These are phyloP conservation scores for Melanopsichium pennsylvanicum DNA, from an alignment of 1,284 basidiomycete species.

Conservation along the genomic window DNA sequence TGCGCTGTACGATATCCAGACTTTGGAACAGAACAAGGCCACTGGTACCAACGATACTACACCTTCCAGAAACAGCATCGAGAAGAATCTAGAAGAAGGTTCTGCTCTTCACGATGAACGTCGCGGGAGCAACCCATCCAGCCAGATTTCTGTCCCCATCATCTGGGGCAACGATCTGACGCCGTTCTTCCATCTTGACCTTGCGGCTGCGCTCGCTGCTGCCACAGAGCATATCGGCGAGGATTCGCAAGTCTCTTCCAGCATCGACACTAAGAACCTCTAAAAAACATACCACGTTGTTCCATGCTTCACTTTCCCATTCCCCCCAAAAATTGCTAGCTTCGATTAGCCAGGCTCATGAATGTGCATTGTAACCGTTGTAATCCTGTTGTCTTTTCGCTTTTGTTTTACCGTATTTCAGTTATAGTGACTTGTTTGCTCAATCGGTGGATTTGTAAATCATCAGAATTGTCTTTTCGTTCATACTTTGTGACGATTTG, in stretches of 20 bases:
- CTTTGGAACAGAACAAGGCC: constrained; percentile 5
- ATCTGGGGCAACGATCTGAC: constrained; percentile 69
- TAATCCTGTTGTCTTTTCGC: neutral
- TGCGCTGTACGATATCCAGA: constrained; percentile 24
- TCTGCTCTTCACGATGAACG: neutral
- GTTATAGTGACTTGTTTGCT: no score
- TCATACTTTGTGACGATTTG: no score
- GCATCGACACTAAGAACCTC: constrained; percentile 15
- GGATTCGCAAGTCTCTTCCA: constrained; percentile 23
- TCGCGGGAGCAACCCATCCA: neutral
- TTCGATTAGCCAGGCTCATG: no score
- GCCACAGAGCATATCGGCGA: constrained; percentile 66
- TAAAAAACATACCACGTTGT: neutral
- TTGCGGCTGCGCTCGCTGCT: constrained; percentile 76
- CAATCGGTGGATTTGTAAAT: no score
- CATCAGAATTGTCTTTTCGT: no score
- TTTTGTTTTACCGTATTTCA: neutral
- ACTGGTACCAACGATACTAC: constrained; percentile 1
- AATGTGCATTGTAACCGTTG: no score
- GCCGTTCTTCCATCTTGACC: constrained; percentile 87
- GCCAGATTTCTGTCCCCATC: constrained; percentile 53
- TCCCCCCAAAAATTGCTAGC: neutral
- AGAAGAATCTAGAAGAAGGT: constrained; percentile 31
- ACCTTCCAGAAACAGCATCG: constrained; percentile 16
- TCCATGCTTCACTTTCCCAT: no score